phyloP scores from a whole-genome alignment of 177 flowering plant species.

The Tripterygium wilfordii region DNA sequence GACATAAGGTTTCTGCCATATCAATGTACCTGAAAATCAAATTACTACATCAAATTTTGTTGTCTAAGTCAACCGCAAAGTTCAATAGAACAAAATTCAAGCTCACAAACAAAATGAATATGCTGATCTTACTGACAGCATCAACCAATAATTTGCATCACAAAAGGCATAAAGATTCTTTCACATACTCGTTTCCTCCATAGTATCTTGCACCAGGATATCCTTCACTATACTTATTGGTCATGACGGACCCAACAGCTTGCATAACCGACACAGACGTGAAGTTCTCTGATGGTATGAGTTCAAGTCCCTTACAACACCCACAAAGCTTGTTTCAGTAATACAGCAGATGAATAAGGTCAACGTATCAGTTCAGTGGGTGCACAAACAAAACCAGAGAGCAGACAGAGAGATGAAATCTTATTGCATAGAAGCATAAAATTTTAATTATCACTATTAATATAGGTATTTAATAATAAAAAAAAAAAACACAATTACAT shows the following conservation, averaged over 20 bases:
- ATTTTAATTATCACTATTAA: too few relatives aligned
- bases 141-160: too few relatives aligned
- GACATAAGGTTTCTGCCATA: slow-evolving; percentile 97
- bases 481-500: background rate
- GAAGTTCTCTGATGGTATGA: slow-evolving; percentile 97
- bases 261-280: slow-evolving; percentile 98
- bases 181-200: slow-evolving; percentile 95
- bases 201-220: slow-evolving; percentile 99
- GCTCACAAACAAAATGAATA: background rate
- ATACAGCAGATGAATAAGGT: too few relatives aligned
- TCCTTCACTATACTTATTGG: slow-evolving; percentile 99
- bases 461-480: too few relatives aligned
- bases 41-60: slow-evolving; percentile 12
- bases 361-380: too few relatives aligned
- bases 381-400: too few relatives aligned
- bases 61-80: too few relatives aligned
- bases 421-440: too few relatives aligned
- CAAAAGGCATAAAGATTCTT: background rate
- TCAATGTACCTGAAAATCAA: slow-evolving; percentile 73
- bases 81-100: too few relatives aligned
- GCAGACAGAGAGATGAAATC: too few relatives aligned
- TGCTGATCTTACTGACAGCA: too few relatives aligned
- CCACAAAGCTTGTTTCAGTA: too few relatives aligned
- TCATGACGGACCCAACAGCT: slow-evolving; percentile 99
- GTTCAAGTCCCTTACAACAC: slow-evolving; percentile 77